Percentiles rank a stretch among this genome's conserved stretches.
Evolutionary conservation across 176 grass and related monocot genomes (phyloP).

Genomic region (Poa annua): DNA sequence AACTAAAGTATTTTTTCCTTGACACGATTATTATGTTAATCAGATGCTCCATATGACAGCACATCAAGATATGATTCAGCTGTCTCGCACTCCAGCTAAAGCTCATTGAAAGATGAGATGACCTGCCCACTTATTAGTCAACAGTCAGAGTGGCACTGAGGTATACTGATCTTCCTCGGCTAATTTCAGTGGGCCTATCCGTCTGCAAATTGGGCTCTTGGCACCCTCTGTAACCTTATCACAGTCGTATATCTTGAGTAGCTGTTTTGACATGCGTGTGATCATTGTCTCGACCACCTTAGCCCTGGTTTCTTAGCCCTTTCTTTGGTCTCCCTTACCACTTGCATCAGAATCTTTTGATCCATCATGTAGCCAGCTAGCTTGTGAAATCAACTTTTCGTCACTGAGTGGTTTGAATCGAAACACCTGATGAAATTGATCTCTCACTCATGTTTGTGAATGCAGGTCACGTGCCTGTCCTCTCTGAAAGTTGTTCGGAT

Average conservation of each 20-base stretch:
- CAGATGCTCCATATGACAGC: neutral
- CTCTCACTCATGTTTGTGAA: neutral
- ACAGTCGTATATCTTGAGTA: neutral
- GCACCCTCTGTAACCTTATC: neutral
- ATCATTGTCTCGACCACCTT: neutral
- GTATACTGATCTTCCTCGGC: neutral
- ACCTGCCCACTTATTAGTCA: neutral
- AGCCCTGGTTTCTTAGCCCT: conserved; percentile 2
- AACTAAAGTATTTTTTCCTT: neutral
- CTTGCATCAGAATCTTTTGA: conserved; percentile 5
- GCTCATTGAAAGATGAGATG: neutral
- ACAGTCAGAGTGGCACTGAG: neutral
- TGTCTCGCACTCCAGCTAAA: neutral
- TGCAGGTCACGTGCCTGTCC: neutral
- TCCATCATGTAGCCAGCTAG: neutral
- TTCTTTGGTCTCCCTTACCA: neutral
- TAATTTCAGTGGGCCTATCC: neutral
- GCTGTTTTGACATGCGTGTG: neutral
- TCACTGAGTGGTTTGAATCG: neutral
- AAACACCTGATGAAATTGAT: neutral
- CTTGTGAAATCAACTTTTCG: neutral
- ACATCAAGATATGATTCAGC: conserved; percentile 1
- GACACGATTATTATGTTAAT: neutral
- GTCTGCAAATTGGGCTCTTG: neutral
- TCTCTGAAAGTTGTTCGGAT: neutral